These are phyloP conservation scores for Sporothrix globosa DNA, from an alignment of 2,329 filamentous ascomycete genomes.

Conservation along the genomic window DNA sequence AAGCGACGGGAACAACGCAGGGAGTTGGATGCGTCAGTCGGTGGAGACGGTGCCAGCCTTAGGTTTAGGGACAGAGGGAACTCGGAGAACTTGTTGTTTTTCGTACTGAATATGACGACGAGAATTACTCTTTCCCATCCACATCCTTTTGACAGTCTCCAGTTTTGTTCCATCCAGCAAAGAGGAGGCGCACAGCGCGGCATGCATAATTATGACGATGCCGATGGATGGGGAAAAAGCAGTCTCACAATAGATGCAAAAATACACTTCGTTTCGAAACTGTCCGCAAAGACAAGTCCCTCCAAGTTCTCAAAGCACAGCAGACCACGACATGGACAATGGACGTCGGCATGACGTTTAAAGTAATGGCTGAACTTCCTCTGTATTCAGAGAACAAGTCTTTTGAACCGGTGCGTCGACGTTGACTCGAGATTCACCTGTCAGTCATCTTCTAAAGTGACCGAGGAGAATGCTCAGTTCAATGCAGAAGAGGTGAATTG, in stretches of 20 bases:
- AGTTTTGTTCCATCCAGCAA: constrained; percentile 2
- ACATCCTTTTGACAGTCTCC: not conserved
- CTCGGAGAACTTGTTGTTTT: not conserved
- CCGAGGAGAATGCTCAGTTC: no score
- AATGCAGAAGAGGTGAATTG: no score
- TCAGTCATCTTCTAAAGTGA: no score
- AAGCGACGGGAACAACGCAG: constrained; percentile 11
- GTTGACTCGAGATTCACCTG: no score
- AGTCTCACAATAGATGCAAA: not conserved
- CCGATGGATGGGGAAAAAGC: not conserved
- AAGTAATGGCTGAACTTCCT: no score
- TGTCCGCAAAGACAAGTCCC: not conserved
- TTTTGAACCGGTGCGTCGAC: no score
- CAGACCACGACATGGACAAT: no score
- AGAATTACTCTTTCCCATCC: no score
- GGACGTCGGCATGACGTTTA: no score
- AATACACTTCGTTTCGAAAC: not conserved
- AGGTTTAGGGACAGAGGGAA: not conserved
- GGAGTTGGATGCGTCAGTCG: constrained; percentile 6
- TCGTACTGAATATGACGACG: not conserved
- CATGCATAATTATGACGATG: constrained; percentile 13
- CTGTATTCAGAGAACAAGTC: no score
- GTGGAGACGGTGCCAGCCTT: constrained; percentile 9
- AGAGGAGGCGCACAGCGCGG: not conserved
- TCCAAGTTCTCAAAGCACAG: no score